Base-by-base conservation (phyloP, 441 rosid species). In the Sinapis alba region DNA sequence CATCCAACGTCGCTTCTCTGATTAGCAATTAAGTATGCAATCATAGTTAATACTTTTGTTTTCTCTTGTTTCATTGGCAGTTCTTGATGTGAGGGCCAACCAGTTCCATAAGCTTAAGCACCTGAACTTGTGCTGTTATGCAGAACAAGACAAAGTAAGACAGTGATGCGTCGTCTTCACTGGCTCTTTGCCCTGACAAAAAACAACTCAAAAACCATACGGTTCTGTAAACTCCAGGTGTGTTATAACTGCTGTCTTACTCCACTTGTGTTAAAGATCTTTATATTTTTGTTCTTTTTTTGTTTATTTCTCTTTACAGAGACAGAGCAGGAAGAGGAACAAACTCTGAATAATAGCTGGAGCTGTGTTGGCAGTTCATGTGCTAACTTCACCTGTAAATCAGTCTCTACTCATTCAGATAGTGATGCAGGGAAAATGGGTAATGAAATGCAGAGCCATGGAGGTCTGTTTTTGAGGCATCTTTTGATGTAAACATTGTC, bases 311-410 rank as follows among this genome's bases (percentile, higher is more conserved):
- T 57, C 76, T 65, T 71, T 58, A 76, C 60, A 53, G 58, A 75
- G 36, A 54, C 20, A 36, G 21, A 65, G 62, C 58, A 76, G 30
- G 18, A 36, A 32, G 73, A 38, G 23, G 60, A 72, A 21, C 70
- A 78, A 67, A 57, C 73, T 67, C 70, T 54, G 16, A 18, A 6
- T 28, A 56, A 73, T 72, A 68, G 78, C 81, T 78, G 78, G 77
- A 78, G 61, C 11, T 62, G 43, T 72, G 78, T 72, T 78, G 78
- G 65, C 81, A 72, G 21, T 28, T 72, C 81, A 78, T 68, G 81
- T 78, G 81, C 81, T 68, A 59, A 78, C 0, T 78, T 61, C 61
- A 61, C 43, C 60, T 61, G 78, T 57, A 58, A 72, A 54, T 66
- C 59, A 71, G 36, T 71, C 63, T 71, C 72, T 66, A 64, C 16